Percentiles rank a stretch among this genome's conserved stretches.
Conservation (phyloP, 352 stramenopile species). For the Pythium coloratum region DNA sequence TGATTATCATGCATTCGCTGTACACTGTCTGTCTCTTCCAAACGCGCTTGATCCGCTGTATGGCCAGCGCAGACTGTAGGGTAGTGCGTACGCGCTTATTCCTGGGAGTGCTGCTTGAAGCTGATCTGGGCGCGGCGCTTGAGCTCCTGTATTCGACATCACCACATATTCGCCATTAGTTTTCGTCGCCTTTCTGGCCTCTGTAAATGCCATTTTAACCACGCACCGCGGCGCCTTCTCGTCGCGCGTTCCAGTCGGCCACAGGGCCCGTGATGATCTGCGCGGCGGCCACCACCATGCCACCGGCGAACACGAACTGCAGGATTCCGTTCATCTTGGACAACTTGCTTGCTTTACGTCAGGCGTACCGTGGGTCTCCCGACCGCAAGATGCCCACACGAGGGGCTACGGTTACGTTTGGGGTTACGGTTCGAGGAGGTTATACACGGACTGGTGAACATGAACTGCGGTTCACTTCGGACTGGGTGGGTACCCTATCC, state of each 20-base stretch:
- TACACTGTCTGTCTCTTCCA: not conserved
- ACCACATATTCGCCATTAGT: not conserved
- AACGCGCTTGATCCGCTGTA: not conserved
- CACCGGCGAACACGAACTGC: constrained; percentile 71
- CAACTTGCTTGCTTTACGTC: constrained; percentile 4
- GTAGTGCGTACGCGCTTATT: constrained; percentile 34
- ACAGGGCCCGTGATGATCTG: constrained; percentile 66
- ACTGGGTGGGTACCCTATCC: not conserved
- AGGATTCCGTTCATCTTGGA: constrained; percentile 67
- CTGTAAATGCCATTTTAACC: not conserved
- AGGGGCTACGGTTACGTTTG: constrained; percentile 5
- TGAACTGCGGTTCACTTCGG: constrained; percentile 2
- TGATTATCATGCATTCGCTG: not conserved
- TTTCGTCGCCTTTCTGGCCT: not conserved
- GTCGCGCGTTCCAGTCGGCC: constrained; percentile 76
- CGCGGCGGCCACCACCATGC: constrained; percentile 64
- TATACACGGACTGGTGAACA: too few relatives aligned
- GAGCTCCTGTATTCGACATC: constrained; percentile 42
- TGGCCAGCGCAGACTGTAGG: not conserved
- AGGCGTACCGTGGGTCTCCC: constrained; percentile 7
- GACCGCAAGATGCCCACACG: not conserved
- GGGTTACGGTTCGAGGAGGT: not conserved
- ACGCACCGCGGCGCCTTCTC: constrained; percentile 60
- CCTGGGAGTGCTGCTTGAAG: constrained; percentile 46
- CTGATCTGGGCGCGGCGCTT: constrained; percentile 54